These are phyloP conservation scores for Withania somnifera DNA, from an alignment of 305 asterid species.

Conservation along the genomic window DNA sequence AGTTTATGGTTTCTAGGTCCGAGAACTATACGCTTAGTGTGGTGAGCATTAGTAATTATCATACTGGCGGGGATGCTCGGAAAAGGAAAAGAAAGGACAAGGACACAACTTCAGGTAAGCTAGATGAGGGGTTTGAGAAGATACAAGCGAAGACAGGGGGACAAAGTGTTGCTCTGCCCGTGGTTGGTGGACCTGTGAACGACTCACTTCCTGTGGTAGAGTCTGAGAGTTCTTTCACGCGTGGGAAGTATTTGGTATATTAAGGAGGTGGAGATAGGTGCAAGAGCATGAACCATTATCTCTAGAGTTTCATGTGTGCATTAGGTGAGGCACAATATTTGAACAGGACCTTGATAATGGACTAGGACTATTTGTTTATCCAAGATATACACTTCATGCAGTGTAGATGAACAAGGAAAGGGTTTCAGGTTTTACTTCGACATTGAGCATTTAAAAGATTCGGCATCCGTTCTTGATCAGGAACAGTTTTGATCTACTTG, in stretches of 20 bases:
- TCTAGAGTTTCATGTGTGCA: constrained; percentile 78
- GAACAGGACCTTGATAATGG: constrained; percentile 80
- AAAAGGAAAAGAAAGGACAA: constrained; percentile 39
- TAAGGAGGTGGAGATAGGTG: constrained; percentile 76
- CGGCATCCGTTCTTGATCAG: constrained; percentile 56
- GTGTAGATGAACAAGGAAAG: constrained; percentile 72
- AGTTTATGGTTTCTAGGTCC: constrained; percentile 34
- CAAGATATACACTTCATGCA: constrained; percentile 50
- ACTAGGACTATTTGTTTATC: constrained; percentile 60
- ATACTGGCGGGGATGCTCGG: constrained; percentile 76
- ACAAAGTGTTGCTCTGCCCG: constrained; percentile 27
- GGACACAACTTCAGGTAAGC: constrained; percentile 21
- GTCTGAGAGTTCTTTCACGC: constrained; percentile 43
- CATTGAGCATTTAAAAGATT: constrained; percentile 64
- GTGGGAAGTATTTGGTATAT: constrained; percentile 55
- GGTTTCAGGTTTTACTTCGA: constrained; percentile 83
- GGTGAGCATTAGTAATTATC: constrained; percentile 60
- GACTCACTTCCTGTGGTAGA: constrained; percentile 45
- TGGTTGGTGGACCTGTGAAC: constrained; percentile 45
- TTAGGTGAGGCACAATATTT: constrained; percentile 79
- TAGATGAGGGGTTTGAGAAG: constrained; percentile 33
- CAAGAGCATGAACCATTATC: constrained; percentile 66
- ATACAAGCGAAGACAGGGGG: constrained; percentile 11
- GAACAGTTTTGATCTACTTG: constrained; percentile 62
- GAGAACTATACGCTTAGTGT: constrained; percentile 60